Base-by-base conservation (phyloP, 306 rosid species). In the Malus sylvestris region DNA sequence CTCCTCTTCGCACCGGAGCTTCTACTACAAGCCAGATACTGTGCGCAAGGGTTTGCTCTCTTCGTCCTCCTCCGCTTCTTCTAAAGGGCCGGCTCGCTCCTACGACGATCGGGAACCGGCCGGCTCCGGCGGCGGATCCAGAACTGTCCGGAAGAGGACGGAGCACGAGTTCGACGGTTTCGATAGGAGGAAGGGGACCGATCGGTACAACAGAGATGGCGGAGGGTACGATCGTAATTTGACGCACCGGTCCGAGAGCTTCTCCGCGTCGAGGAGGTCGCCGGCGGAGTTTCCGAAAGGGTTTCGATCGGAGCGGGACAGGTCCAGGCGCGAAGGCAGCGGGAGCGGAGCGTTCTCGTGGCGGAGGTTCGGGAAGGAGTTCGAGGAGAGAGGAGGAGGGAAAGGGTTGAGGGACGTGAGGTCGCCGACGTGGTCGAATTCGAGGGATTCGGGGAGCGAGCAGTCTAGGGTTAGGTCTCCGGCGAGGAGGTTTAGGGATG, bases 291-390 rank as follows among this genome's bases (percentile, higher is more conserved):
- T 89, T 75, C 97, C 98, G 8, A 95, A 95, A 79, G 96, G 98
- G 30, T 95, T 90, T 73, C 88, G 98, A 76, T 95, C 98, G 62
- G 98, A 95, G 92, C 85, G 98, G 72, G 98, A 95, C 61, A 84
- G 97, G 71, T 70, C 97, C 4, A 66, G 97, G 68, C 87, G 96
- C 13, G 98, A 92, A 63, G 93, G 91, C 2, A 92, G 97, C n/a
- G 91, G 91, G 2, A 92, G 96, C n/a, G 91, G 97, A 20, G 95
- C 85, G n/a, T 79, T 94, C 3, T 95, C 98, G 3, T 92, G 98
- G 98, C 83, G 98, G 62, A 80, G 96, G 82, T 81, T 88, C 45
- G 91, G 91, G 35, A 92, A 92, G 86, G 98, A 94, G 81, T 88
- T 88, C 53, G 98, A 95, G 29, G 98, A 89, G 52, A 83, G 91